Conservation (phyloP, 75 land plant genomes). For the Pinus taeda region DNA sequence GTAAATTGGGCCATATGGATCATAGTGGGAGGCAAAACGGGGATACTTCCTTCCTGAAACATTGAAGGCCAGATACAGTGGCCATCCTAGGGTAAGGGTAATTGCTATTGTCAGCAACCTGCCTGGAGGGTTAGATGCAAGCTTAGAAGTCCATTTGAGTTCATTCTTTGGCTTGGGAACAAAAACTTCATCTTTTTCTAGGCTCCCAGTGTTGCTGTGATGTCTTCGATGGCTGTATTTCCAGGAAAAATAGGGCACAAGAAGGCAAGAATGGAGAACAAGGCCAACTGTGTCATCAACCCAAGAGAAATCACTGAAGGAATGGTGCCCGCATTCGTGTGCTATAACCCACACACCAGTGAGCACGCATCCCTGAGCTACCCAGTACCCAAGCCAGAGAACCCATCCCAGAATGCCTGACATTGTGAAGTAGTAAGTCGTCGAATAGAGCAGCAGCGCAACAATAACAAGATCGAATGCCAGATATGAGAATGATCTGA, state of each 20-base stretch:
- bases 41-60: conserved; percentile 60
- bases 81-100: conserved; percentile 67
- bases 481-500: conserved; percentile 57
- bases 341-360: conserved; percentile 85
- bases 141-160: conserved; percentile 28
- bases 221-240: conserved; percentile 75
- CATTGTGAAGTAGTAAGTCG: conserved; percentile 19
- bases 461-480: conserved; percentile 35
- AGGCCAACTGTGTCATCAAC: conserved; percentile 60
- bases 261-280: conserved; percentile 51
- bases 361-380: conserved; percentile 51
- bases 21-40: conserved; percentile 40
- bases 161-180: conserved; percentile 60
- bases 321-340: conserved; percentile 71
- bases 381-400: conserved; percentile 39
- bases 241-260: conserved; percentile 89
- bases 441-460: conserved; percentile 20
- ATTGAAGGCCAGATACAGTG: conserved; percentile 54
- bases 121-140: conserved; percentile 61
- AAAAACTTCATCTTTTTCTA: conserved; percentile 76
- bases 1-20: conserved; percentile 9
- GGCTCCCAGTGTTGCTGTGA: conserved; percentile 72
- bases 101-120: conserved; percentile 35
- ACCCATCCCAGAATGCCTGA: conserved; percentile 17
- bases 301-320: conserved; percentile 48